A percentile compares a stretch with the other conserved stretches of the same genome.
Conservation (phyloP, 192 early-diverging fungal species). For the Allomyces arbusculus region DNA sequence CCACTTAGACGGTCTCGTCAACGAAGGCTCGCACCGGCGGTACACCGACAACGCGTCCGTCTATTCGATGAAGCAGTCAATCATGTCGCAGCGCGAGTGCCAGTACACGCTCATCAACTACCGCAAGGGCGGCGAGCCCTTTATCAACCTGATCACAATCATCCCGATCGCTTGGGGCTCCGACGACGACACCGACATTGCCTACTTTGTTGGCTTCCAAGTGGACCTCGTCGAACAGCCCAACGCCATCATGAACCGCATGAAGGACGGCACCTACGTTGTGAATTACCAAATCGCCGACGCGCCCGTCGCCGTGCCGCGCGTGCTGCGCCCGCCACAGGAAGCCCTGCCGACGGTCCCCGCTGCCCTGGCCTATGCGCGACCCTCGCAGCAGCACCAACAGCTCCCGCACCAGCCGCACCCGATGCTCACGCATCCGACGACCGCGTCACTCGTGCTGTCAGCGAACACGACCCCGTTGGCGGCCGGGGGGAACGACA, state of each 20-base stretch:
- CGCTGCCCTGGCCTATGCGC: too few relatives aligned
- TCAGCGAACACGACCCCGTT: too few relatives aligned
- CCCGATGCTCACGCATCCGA: background rate
- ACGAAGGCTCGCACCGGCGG: slow-evolving; percentile 20
- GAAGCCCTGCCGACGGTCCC: too few relatives aligned
- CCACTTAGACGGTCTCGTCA: slow-evolving; percentile 18
- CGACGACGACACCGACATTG: slow-evolving; percentile 22
- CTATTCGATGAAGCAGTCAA: slow-evolving; percentile 23
- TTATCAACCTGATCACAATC: slow-evolving; percentile 45
- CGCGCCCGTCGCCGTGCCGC: background rate
- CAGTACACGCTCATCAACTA: slow-evolving; percentile 49
- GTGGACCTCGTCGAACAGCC: slow-evolving; percentile 49
- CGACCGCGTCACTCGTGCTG: background rate
- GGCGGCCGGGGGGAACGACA: background rate
- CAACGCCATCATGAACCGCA: slow-evolving; percentile 37
- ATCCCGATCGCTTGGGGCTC: slow-evolving; percentile 29
- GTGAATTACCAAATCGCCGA: slow-evolving; percentile 21
- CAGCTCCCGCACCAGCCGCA: background rate
- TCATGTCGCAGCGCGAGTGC: slow-evolving; percentile 30
- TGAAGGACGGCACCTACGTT: slow-evolving; percentile 36
- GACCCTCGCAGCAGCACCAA: background rate
- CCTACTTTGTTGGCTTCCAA: slow-evolving; percentile 45
- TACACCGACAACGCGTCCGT: slow-evolving; percentile 36
- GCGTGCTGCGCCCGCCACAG: background rate
- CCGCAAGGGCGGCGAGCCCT: slow-evolving; percentile 42